Conservation (phyloP, 805 yeast species). For the Candida pseudofarinosa region DNA sequence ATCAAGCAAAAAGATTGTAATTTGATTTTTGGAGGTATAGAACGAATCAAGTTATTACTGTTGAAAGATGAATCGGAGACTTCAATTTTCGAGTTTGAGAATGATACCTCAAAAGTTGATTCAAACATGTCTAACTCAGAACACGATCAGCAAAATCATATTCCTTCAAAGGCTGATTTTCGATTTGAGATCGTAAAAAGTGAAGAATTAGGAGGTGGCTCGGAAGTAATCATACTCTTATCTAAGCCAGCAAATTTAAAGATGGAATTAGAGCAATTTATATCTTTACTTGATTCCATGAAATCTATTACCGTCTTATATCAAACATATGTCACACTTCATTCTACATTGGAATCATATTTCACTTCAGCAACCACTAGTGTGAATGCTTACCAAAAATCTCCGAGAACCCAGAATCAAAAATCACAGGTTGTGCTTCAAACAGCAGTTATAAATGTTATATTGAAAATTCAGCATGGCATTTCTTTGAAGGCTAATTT, state of each 20-base stretch:
- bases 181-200: constrained; percentile 45
- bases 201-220: constrained; percentile 6
- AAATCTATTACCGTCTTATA: constrained; percentile 19
- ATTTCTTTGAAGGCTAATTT: constrained; percentile 22
- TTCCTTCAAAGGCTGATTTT: constrained; percentile 40
- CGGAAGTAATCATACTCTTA: constrained; percentile 38
- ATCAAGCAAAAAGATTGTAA: constrained; percentile 41
- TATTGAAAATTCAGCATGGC: constrained; percentile 14
- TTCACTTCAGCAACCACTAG: background rate
- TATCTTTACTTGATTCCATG: constrained; percentile 23
- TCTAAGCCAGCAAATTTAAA: constrained; percentile 36
- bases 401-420: background rate
- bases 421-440: constrained; percentile 19
- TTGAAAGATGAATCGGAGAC: constrained; percentile 13
- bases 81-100: constrained; percentile 24
- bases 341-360: constrained; percentile 6
- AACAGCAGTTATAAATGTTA: constrained; percentile 33
- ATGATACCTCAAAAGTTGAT: constrained; percentile 1
- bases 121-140: constrained; percentile 4
- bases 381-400: background rate
- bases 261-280: constrained; percentile 19
- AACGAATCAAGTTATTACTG: constrained; percentile 24
- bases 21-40: constrained; percentile 47
- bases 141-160: background rate
- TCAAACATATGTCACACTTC: constrained; percentile 14